Evolutionary conservation across 768 basidiomycete species (phyloP).

Genomic region (Coprinellus micaceus): DNA sequence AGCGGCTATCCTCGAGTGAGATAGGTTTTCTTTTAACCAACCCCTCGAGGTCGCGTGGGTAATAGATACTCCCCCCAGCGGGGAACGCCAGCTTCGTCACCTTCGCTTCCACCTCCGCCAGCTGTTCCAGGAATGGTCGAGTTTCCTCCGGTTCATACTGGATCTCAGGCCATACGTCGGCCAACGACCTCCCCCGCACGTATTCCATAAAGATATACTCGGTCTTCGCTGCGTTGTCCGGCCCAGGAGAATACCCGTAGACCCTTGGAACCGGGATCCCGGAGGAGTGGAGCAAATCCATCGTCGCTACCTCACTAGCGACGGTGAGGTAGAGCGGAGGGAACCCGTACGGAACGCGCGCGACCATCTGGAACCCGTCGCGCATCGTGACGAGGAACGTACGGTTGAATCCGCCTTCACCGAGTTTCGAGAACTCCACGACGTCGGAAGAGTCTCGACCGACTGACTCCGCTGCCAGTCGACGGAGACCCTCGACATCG

Average conservation of each 20-base stretch:
- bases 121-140: conserved; percentile 39
- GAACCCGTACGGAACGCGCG: conserved; percentile 38
- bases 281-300: conserved; percentile 36
- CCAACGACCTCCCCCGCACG: conserved; percentile 35
- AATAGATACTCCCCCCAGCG: neutral
- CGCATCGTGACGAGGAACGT: conserved; percentile 37
- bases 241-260: conserved; percentile 37
- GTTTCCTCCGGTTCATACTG: conserved; percentile 35
- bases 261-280: conserved; percentile 40
- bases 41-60: conserved; percentile 36
- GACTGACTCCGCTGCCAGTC: conserved; percentile 44
- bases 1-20: conserved; percentile 34
- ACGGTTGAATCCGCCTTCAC: conserved; percentile 43
- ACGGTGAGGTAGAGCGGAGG: conserved; percentile 33
- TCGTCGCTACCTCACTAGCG: conserved; percentile 48
- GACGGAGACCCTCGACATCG: conserved; percentile 35
- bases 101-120: conserved; percentile 41
- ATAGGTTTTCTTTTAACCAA: conserved; percentile 31
- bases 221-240: conserved; percentile 37
- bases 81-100: neutral
- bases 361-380: conserved; percentile 34
- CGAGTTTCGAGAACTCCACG: conserved; percentile 36
- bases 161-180: conserved; percentile 38
- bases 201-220: conserved; percentile 48
- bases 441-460: conserved; percentile 34